These are phyloP conservation scores for Neurospora tetrasperma DNA, from an alignment of 495 filamentous ascomycete genomes.

Conservation along the genomic window DNA sequence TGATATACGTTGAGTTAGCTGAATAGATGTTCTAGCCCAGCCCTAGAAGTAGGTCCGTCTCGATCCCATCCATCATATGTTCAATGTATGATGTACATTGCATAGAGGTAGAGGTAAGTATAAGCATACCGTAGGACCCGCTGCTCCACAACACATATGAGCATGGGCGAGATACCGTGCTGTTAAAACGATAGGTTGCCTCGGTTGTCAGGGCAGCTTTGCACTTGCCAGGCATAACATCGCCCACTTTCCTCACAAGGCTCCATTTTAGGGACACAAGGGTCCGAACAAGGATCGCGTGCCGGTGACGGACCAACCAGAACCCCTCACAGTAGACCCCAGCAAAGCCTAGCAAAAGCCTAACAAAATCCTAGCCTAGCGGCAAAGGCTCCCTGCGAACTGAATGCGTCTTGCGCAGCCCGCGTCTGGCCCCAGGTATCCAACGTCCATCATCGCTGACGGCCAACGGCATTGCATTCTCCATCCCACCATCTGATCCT, in stretches of 20 bases:
- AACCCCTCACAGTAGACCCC: not conserved
- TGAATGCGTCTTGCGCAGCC: not conserved
- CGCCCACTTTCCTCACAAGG: not conserved
- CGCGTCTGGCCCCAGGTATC: not conserved
- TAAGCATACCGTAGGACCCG: not conserved
- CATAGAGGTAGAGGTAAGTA: not conserved
- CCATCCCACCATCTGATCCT: slow-evolving; percentile 1
- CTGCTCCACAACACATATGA: not conserved
- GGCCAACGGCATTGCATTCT: not conserved
- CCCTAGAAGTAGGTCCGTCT: not conserved
- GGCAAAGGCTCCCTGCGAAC: not conserved
- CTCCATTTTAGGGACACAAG: not conserved
- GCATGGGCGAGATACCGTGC: not conserved
- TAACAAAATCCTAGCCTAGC: not conserved
- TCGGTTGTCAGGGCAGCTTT: not conserved
- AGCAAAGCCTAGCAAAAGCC: not conserved
- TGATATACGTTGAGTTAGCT: not conserved
- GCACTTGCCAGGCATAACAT: not conserved
- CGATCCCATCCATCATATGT: not conserved
- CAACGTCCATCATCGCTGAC: not conserved
- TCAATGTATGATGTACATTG: not conserved
- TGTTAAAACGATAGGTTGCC: not conserved
- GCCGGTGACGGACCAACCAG: not conserved
- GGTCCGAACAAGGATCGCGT: not conserved
- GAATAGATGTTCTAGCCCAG: not conserved